Evolutionary conservation across 1,284 basidiomycete genomes (phyloP).

Genomic region (Lentinula novae-zelandiae): DNA sequence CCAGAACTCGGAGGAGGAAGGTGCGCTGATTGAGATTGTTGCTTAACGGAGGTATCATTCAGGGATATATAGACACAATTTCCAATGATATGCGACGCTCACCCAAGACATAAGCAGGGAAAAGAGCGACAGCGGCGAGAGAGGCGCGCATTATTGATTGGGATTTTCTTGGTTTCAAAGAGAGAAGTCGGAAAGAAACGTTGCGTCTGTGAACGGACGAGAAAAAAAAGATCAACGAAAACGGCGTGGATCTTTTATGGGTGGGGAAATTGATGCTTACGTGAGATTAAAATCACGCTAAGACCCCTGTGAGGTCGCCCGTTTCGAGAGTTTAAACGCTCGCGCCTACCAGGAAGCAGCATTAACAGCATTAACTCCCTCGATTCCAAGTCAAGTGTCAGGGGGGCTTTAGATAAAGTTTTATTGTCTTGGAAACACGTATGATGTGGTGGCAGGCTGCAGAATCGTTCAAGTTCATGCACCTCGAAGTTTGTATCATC

Average conservation of each 20-base stretch:
- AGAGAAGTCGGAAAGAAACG: neutral
- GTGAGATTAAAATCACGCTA: neutral
- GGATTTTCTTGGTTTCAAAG: neutral
- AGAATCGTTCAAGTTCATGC: no score
- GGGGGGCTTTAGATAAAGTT: no score
- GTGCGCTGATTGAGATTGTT: neutral
- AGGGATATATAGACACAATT: neutral
- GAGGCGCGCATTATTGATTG: slow-evolving; percentile 2
- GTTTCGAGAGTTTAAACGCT: slow-evolving; percentile 2
- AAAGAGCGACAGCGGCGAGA: slow-evolving; percentile 7
- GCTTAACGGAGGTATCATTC: neutral
- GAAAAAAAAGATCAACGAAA: neutral
- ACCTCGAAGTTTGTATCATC: no score
- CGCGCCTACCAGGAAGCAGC: neutral
- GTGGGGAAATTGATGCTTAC: neutral
- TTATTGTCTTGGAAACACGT: no score
- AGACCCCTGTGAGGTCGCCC: neutral
- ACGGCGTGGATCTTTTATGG: neutral
- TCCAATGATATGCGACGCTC: neutral
- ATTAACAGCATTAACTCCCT: neutral
- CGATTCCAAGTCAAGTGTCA: neutral
- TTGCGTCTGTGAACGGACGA: neutral
- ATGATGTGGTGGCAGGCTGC: no score
- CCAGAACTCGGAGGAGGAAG: neutral
- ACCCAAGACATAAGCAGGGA: slow-evolving; percentile 2